Evolutionary conservation across 2,329 filamentous ascomycete genomes (phyloP).

Genomic region (Trichophyton schoenleinii): DNA sequence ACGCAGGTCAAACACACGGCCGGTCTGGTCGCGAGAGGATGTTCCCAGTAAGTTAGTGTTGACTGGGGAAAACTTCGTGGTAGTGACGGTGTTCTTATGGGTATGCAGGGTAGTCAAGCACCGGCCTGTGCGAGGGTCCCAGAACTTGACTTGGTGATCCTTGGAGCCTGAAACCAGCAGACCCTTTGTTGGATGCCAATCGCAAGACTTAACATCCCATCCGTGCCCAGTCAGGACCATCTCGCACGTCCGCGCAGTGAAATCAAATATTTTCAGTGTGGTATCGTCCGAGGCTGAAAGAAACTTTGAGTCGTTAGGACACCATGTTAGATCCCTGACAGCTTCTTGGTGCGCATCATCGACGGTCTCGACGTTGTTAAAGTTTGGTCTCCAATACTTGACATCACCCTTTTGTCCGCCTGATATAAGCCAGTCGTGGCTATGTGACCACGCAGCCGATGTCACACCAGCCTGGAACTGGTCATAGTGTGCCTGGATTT

Average conservation of each 20-base stretch:
- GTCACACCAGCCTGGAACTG: slow-evolving; percentile 35
- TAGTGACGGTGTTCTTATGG: slow-evolving; percentile 94
- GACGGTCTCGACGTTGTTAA: slow-evolving; percentile 95
- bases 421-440: slow-evolving; percentile 92
- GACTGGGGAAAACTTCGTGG: slow-evolving; percentile 77
- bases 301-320: slow-evolving; percentile 89
- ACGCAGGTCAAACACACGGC: slow-evolving; percentile 82
- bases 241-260: slow-evolving; percentile 73
- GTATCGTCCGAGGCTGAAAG: slow-evolving; percentile 93
- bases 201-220: slow-evolving; percentile 93
- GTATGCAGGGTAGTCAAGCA: slow-evolving; percentile 90
- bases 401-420: slow-evolving; percentile 89
- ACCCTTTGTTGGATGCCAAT: slow-evolving; percentile 95
- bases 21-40: slow-evolving; percentile 83
- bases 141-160: slow-evolving; percentile 92
- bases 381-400: slow-evolving; percentile 98
- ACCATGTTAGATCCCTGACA: slow-evolving; percentile 82
- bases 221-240: slow-evolving; percentile 81
- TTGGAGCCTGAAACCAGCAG: slow-evolving; percentile 92
- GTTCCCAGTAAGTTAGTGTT: slow-evolving; percentile 79
- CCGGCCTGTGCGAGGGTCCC: slow-evolving; percentile 85
- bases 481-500: slow-evolving; percentile 57
- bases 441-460: slow-evolving; percentile 63
- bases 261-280: slow-evolving; percentile 90
- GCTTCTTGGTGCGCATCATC: slow-evolving; percentile 73